Evolutionary conservation across 495 filamentous ascomycete species (phyloP), one percentile per base, ranked within the genome.

Genomic region (Chlorociboria aeruginascens): DNA sequence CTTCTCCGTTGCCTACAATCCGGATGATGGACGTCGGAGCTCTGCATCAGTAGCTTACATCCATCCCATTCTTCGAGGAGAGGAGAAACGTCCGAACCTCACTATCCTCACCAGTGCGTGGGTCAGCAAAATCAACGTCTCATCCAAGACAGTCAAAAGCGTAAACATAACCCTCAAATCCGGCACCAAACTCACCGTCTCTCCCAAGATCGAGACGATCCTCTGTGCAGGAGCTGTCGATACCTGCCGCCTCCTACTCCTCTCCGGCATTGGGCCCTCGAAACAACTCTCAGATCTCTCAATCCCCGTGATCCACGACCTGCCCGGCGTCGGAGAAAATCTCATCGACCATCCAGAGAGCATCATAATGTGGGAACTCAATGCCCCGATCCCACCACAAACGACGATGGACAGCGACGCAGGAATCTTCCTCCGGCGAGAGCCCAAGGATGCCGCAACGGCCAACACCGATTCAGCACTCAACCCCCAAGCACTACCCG

Each of bases 371-470:
- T 89, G 84, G 84, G 83, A 89, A 63, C 73, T 90, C 58, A 85
- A 87, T 63, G 73, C 71, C 33, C 78, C 84, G 16, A 81, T 88
- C 6, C 82, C 83, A 16, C 63, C 70, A 3, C 81, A 86, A 68
- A 89, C 85, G 25, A 86, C 83, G 52, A 88, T 87, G 83, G 82
- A 89, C 65, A 85, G 80, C 0, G 86, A 89, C 55, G 85, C 85
- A 12, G 85, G 85, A 42, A 82, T 89, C 50, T 92, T 92, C 70
- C 66, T 89, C 36, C 83, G 83, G 32, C 82, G 86, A 9, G 76
- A 87, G 57, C 55, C 64, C 16, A 69, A 73, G 25, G 77, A 82
- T 44, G 80, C 82, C 8, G 76, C 77, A 8, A 75, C 74, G 9
- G 58, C 59, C 29, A 45, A 51, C 56, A 39, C 12, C 10, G 56